These are phyloP conservation scores for Hemisphaericaspora lyxosophila DNA, from an alignment of 1,139 yeast genomes.

Conservation along the genomic window DNA sequence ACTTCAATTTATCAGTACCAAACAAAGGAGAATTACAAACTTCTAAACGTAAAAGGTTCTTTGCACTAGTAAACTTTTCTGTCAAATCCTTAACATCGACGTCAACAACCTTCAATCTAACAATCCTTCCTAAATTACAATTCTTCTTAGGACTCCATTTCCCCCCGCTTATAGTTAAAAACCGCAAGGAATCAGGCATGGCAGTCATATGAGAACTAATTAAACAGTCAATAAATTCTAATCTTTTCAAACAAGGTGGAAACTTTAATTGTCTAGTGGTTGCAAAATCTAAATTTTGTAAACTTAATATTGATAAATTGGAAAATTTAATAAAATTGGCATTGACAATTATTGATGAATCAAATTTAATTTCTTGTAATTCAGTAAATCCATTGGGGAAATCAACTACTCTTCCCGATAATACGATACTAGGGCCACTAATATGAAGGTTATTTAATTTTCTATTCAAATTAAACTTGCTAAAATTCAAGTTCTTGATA, in stretches of 20 bases:
- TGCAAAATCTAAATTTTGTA: constrained; percentile 11
- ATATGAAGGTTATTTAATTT: constrained; percentile 11
- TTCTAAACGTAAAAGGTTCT: constrained; percentile 11
- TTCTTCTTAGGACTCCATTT: constrained; percentile 13
- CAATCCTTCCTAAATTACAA: constrained; percentile 10
- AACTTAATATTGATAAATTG: constrained; percentile 9
- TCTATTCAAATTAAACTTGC: constrained; percentile 13
- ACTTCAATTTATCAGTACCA: constrained; percentile 2
- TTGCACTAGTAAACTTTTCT: constrained; percentile 11
- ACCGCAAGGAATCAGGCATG: constrained; percentile 14
- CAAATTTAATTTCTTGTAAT: constrained; percentile 12
- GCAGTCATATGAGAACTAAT: constrained; percentile 12
- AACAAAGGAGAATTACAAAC: neutral
- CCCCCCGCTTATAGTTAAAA: constrained; percentile 11
- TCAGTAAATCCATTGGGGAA: constrained; percentile 12
- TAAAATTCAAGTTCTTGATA: constrained; percentile 9
- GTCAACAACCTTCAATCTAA: constrained; percentile 9
- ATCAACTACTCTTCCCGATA: constrained; percentile 8
- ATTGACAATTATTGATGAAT: constrained; percentile 10
- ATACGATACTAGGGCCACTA: constrained; percentile 8
- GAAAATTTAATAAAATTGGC: constrained; percentile 11
- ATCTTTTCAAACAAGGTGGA: constrained; percentile 9
- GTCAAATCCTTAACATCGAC: constrained; percentile 14
- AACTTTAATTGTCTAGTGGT: constrained; percentile 11
- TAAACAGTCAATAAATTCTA: constrained; percentile 13